These are phyloP conservation scores for Tardiomyces depauwii DNA, from an alignment of 1,139 yeast species.

Conservation along the genomic window DNA sequence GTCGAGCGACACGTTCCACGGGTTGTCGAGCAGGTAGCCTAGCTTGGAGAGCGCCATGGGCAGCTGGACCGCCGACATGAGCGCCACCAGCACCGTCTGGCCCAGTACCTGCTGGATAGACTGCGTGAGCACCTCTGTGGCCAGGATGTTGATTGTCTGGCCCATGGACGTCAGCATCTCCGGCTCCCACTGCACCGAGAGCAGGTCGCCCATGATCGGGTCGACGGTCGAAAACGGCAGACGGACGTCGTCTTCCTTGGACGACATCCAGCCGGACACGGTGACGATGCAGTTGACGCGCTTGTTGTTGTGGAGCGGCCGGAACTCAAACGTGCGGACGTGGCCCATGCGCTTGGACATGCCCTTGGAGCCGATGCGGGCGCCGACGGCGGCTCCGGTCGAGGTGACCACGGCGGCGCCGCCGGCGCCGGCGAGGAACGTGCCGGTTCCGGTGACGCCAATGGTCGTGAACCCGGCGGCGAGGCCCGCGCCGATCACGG, in stretches of 20 bases:
- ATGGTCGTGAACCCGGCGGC: conserved; percentile 96
- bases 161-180: conserved; percentile 96
- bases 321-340: conserved; percentile 85
- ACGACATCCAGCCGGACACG: conserved; percentile 97
- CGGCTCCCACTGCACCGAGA: conserved; percentile 93
- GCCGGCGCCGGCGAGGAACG: conserved; percentile 92
- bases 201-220: conserved; percentile 95
- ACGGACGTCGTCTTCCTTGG: conserved; percentile 90
- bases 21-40: conserved; percentile 85
- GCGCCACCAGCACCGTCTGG: conserved; percentile 79
- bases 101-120: conserved; percentile 94
- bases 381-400: conserved; percentile 86
- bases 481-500: conserved; percentile 95
- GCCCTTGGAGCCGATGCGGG: conserved; percentile 75
- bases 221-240: conserved; percentile 94
- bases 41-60: conserved; percentile 88
- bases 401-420: conserved; percentile 93
- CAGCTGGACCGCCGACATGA: conserved; percentile 90
- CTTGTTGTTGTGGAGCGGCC: conserved; percentile 85
- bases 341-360: conserved; percentile 84
- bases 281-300: conserved; percentile 83
- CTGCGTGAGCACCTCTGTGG: conserved; percentile 86
- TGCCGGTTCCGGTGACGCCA: conserved; percentile 85
- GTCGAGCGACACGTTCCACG: conserved; percentile 95
- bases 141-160: conserved; percentile 85